Percentiles rank a stretch among this genome's conserved stretches.
phyloP scores from a whole-genome alignment of 371 early-diverging fungal species.

The Mucor racemosus region DNA sequence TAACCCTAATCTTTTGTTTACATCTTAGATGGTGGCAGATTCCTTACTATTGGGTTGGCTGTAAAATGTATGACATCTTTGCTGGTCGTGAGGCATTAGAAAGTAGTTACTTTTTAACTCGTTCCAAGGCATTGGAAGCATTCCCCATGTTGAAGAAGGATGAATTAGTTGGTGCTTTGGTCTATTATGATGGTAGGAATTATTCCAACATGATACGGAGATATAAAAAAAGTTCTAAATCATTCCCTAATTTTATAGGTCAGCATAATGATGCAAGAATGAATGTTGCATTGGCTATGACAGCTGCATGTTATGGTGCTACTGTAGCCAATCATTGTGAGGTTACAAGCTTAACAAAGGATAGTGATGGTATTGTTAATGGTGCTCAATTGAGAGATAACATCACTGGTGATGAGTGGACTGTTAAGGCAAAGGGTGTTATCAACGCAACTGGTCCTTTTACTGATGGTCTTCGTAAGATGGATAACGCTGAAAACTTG shows the following conservation, averaged over 20 bases:
- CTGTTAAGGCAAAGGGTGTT: constrained; percentile 90
- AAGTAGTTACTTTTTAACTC: constrained; percentile 86
- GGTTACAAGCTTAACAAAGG: constrained; percentile 84
- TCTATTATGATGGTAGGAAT: constrained; percentile 93
- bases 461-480: constrained; percentile 85
- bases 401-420: constrained; percentile 89
- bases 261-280: constrained; percentile 98
- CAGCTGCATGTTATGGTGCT: constrained; percentile 95
- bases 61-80: constrained; percentile 95
- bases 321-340: constrained; percentile 96
- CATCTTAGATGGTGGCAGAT: constrained; percentile 85
- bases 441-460: constrained; percentile 83
- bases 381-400: constrained; percentile 89
- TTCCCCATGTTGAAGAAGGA: constrained; percentile 97
- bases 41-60: constrained; percentile 97
- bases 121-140: constrained; percentile 86
- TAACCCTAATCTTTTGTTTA: neutral
- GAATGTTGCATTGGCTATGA: constrained; percentile 96
- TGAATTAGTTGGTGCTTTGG: constrained; percentile 91
- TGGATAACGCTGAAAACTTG: constrained; percentile 77
- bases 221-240: constrained; percentile 1
- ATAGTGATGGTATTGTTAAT: constrained; percentile 64
- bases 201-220: neutral
- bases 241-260: constrained; percentile 47
- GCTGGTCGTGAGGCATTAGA: constrained; percentile 92